Conservation (phyloP, 179 eudicot species). For the Corrigiola litoralis region DNA sequence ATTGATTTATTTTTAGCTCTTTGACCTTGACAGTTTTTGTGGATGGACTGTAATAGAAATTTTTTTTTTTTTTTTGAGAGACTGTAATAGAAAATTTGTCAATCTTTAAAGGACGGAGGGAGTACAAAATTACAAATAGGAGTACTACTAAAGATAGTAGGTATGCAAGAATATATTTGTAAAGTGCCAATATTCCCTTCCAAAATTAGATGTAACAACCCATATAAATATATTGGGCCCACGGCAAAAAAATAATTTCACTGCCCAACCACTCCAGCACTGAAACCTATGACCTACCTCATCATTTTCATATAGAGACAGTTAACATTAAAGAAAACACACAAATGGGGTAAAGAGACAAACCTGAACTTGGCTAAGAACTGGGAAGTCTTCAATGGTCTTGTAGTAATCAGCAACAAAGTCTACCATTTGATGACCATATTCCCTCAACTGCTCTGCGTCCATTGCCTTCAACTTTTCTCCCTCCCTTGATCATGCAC, state of each 20-base stretch:
- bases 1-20: too few relatives aligned
- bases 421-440: constrained; percentile 88
- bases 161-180: too few relatives aligned
- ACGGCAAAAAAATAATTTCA: background rate
- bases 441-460: constrained; percentile 75
- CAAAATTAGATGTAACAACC: background rate
- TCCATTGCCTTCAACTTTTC: constrained; percentile 79
- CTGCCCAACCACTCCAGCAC: background rate
- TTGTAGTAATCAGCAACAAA: constrained; percentile 97
- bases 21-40: too few relatives aligned
- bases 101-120: too few relatives aligned
- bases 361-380: constrained; percentile 98
- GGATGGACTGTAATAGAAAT: too few relatives aligned
- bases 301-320: background rate
- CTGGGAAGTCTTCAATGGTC: constrained; percentile 69
- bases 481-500: constrained; percentile 32
- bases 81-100: too few relatives aligned
- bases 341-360: background rate
- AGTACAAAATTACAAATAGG: too few relatives aligned
- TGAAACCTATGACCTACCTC: background rate
- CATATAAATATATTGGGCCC: background rate
- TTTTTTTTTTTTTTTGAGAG: too few relatives aligned
- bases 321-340: background rate
- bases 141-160: too few relatives aligned
- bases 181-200: background rate